Evolutionary conservation across 129 eudicot genomes (phyloP).

Genomic region (Pseudognaphalium luteoalbum): DNA sequence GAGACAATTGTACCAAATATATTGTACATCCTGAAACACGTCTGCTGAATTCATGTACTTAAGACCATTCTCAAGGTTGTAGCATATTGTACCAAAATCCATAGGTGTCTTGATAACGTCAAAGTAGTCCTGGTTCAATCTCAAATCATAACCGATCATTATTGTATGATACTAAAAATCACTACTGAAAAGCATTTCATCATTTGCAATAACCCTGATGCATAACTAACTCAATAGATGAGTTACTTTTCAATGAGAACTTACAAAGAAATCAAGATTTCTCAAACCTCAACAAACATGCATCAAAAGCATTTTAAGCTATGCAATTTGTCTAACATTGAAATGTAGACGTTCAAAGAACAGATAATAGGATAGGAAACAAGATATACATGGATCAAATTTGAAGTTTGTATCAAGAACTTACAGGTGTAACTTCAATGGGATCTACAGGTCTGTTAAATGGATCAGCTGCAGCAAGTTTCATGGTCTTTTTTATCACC

Average conservation of each 20-base stretch:
- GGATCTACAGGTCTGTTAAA: slow-evolving; percentile 82
- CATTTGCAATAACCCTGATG: not conserved
- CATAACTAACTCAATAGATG: not conserved
- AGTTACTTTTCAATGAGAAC: not conserved
- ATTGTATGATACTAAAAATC: not conserved
- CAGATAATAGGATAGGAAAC: not conserved
- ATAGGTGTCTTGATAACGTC: slow-evolving; percentile 78
- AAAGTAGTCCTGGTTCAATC: slow-evolving; percentile 62
- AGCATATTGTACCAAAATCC: slow-evolving; percentile 79
- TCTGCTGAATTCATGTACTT: slow-evolving; percentile 73
- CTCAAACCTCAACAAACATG: slow-evolving; percentile 1
- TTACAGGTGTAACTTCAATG: slow-evolving; percentile 76
- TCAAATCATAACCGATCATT: not conserved
- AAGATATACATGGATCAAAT: not conserved
- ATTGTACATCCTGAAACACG: slow-evolving; percentile 67
- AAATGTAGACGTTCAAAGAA: not conserved
- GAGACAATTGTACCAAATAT: slow-evolving; percentile 68
- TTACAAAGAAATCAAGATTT: not conserved
- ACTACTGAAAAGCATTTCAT: not conserved
- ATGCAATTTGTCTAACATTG: slow-evolving; percentile 13
- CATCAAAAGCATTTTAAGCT: not conserved
- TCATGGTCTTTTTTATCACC: slow-evolving; percentile 77
- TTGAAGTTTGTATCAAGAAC: slow-evolving; percentile 7
- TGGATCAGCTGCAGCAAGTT: slow-evolving; percentile 78
- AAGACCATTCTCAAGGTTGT: slow-evolving; percentile 64